Conservation (phyloP, 2,329 filamentous ascomycete species). For the Uncinocarpus reesii region DNA sequence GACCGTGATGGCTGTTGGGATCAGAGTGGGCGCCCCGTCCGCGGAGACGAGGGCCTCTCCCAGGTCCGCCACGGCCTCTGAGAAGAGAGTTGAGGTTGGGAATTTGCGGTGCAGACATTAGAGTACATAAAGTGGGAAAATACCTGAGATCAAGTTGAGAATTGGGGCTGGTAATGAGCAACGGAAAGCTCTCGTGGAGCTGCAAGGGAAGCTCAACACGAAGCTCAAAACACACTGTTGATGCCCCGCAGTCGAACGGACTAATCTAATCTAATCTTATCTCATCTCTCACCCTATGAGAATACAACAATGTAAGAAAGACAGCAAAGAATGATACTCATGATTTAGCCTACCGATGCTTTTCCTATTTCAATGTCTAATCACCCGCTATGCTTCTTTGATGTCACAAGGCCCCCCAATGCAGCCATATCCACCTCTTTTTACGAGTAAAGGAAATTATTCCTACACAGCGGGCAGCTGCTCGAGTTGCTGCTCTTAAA, state of each 20-base stretch:
- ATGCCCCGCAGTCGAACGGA: no score
- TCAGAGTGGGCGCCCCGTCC: slow-evolving; percentile 15
- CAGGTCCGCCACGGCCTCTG: slow-evolving; percentile 36
- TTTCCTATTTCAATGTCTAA: not conserved
- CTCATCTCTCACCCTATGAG: no score
- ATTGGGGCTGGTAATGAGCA: no score
- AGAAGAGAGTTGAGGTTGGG: slow-evolving; percentile 62
- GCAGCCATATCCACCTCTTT: not conserved
- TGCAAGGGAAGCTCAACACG: no score
- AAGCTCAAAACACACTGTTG: no score
- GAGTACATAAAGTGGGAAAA: not conserved
- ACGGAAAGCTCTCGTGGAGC: no score
- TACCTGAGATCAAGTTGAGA: not conserved
- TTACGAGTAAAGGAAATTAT: slow-evolving; percentile 61
- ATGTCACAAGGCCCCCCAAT: not conserved
- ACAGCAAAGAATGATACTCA: no score
- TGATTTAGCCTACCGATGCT: not conserved
- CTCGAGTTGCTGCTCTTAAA: slow-evolving; percentile 88
- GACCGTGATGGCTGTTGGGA: slow-evolving; percentile 11
- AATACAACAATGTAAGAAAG: no score
- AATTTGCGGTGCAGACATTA: slow-evolving; percentile 63
- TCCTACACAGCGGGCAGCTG: slow-evolving; percentile 85
- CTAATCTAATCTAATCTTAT: no score
- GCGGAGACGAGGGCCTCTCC: slow-evolving; percentile 34
- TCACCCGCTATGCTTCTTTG: not conserved